phyloP scores from a whole-genome alignment of 768 basidiomycete genomes.

The Dacryopinax spathularia region DNA sequence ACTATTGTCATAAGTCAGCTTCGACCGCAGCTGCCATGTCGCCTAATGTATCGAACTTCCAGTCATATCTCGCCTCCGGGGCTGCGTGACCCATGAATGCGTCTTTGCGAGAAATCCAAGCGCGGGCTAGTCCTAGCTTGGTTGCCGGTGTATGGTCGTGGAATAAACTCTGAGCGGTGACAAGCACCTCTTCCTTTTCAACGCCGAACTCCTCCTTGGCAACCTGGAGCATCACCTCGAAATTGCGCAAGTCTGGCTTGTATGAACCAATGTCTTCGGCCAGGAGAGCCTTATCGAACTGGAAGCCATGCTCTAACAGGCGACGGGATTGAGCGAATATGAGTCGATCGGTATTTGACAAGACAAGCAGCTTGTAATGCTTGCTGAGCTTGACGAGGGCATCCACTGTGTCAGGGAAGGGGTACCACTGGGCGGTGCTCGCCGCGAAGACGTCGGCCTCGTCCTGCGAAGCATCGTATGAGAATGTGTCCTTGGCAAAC shows the following conservation, averaged over 20 bases:
- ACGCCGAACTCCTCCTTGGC: conserved; percentile 26
- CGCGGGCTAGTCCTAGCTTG: conserved; percentile 39
- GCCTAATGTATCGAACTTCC: conserved; percentile 41
- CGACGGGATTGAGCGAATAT: conserved; percentile 42
- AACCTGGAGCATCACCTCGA: conserved; percentile 35
- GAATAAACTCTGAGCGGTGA: conserved; percentile 51
- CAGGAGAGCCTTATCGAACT: conserved; percentile 53
- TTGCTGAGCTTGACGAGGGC: conserved; percentile 47
- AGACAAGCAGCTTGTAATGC: conserved; percentile 53
- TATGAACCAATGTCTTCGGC: conserved; percentile 62
- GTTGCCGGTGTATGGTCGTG: conserved; percentile 56
- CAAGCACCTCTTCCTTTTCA: conserved; percentile 30
- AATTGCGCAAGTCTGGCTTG: conserved; percentile 49
- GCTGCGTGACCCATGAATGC: conserved; percentile 33
- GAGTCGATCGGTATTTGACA: conserved; percentile 57
- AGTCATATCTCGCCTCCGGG: conserved; percentile 19
- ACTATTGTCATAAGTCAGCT: conserved; percentile 18
- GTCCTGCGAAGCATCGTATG: conserved; percentile 11
- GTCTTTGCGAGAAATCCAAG: conserved; percentile 51
- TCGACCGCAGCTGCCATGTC: conserved; percentile 48
- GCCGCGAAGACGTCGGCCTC: conserved; percentile 40
- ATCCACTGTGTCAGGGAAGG: conserved; percentile 50
- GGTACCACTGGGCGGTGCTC: conserved; percentile 47
- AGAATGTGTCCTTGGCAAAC: conserved; percentile 18
- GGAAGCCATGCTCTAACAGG: conserved; percentile 29